A percentile compares a stretch with the other conserved stretches of the same genome.
Evolutionary conservation across 2,329 filamentous ascomycete species (phyloP).

Genomic region (Coleophoma crateriformis): DNA sequence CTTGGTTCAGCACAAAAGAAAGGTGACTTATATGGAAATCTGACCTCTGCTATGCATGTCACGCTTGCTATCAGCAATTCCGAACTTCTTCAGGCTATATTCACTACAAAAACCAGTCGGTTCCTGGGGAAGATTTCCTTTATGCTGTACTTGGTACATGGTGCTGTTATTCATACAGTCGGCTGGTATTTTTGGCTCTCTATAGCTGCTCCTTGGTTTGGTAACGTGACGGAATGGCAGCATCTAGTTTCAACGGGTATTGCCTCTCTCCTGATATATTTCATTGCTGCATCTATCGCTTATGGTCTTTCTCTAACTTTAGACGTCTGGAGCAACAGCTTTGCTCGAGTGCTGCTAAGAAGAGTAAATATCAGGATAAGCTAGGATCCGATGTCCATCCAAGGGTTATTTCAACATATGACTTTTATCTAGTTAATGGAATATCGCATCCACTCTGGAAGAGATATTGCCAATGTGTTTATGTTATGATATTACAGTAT

Average conservation of each 20-base stretch:
- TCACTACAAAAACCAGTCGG: conserved; percentile 50
- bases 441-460: too few relatives aligned
- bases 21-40: neutral
- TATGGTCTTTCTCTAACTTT: neutral
- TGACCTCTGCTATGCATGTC: conserved; percentile 4
- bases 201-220: neutral
- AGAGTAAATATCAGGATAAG: too few relatives aligned
- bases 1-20: neutral
- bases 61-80: conserved; percentile 16
- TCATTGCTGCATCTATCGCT: neutral
- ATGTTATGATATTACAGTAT: too few relatives aligned
- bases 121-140: conserved; percentile 57
- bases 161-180: conserved; percentile 18
- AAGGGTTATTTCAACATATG: too few relatives aligned
- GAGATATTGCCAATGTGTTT: too few relatives aligned
- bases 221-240: neutral
- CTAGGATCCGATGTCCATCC: too few relatives aligned
- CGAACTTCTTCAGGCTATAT: conserved; percentile 46
- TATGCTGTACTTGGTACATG: conserved; percentile 57
- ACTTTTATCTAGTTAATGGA: too few relatives aligned
- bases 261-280: neutral
- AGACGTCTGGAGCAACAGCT: neutral
- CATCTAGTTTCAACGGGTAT: neutral
- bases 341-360: neutral
- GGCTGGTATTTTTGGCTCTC: neutral